phyloP scores from a whole-genome alignment of 2,329 filamentous ascomycete species.

The Pseudogymnoascus pannorum region DNA sequence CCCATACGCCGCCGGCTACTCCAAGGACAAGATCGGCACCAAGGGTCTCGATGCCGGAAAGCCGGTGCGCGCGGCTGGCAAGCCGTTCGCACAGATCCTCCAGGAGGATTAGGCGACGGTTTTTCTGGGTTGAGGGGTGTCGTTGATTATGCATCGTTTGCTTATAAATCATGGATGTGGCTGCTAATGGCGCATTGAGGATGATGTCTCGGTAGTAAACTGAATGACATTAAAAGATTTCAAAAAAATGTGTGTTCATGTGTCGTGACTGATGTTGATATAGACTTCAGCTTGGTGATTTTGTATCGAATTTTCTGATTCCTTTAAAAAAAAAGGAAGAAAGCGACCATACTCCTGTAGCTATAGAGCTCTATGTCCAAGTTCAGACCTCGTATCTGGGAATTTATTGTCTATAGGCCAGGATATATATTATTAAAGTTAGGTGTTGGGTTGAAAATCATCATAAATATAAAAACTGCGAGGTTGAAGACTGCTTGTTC shows the following conservation, averaged over 20 bases:
- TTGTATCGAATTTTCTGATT: neutral
- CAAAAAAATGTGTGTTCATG: neutral
- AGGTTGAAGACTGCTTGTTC: neutral
- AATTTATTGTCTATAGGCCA: neutral
- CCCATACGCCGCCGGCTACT: slow-evolving; percentile 89
- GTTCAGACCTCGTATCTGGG: neutral
- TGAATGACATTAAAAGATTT: slow-evolving; percentile 9
- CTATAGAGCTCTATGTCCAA: neutral
- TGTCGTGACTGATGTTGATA: neutral
- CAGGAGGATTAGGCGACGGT: slow-evolving; percentile 40
- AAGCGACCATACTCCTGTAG: neutral
- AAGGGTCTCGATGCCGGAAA: slow-evolving; percentile 56
- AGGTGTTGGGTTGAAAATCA: neutral
- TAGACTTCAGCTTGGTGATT: neutral
- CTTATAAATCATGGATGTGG: slow-evolving; percentile 10
- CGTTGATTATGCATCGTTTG: slow-evolving; percentile 10
- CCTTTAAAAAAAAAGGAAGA: neutral
- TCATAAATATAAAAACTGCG: neutral
- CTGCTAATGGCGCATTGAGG: slow-evolving; percentile 10
- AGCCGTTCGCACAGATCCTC: slow-evolving; percentile 35
- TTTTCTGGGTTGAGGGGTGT: slow-evolving; percentile 15
- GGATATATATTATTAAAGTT: neutral
- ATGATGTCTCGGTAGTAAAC: slow-evolving; percentile 8
- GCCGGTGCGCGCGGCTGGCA: slow-evolving; percentile 37
- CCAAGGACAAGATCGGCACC: slow-evolving; percentile 76